phyloP scores from a whole-genome alignment of 345 rosid species.

The Camelina hispida region DNA sequence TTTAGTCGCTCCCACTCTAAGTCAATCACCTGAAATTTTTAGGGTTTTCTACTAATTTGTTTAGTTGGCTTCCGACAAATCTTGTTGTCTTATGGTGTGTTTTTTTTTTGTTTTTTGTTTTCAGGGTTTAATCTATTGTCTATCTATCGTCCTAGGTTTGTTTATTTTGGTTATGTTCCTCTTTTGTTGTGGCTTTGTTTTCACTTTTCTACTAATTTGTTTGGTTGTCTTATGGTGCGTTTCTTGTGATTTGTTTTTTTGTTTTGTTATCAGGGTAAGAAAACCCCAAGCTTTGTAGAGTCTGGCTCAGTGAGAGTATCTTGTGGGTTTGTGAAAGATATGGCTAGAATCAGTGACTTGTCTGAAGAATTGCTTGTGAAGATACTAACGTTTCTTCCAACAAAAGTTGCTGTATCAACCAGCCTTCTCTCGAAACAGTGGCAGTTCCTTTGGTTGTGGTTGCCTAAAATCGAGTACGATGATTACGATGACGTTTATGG shows the following conservation, averaged over 20 bases:
- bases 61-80: neutral
- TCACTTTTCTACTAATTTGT: neutral
- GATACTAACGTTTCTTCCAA: neutral
- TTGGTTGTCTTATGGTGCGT: neutral
- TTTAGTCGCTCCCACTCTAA: too few relatives aligned
- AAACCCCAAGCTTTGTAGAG: neutral
- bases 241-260: neutral
- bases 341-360: neutral
- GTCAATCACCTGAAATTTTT: too few relatives aligned
- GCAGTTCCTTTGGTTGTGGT: conserved; percentile 2
- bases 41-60: neutral
- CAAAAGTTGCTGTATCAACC: neutral
- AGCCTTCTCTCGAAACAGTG: neutral
- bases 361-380: neutral
- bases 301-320: neutral
- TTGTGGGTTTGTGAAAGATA: neutral
- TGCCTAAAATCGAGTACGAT: neutral
- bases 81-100: neutral
- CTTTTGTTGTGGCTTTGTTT: neutral
- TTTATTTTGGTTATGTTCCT: neutral
- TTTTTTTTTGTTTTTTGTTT: neutral
- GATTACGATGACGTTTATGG: too few relatives aligned
- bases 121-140: too few relatives aligned
- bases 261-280: neutral
- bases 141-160: neutral